Conservation (phyloP, 2,329 filamentous ascomycete species). For the Cordyceps javanica region DNA sequence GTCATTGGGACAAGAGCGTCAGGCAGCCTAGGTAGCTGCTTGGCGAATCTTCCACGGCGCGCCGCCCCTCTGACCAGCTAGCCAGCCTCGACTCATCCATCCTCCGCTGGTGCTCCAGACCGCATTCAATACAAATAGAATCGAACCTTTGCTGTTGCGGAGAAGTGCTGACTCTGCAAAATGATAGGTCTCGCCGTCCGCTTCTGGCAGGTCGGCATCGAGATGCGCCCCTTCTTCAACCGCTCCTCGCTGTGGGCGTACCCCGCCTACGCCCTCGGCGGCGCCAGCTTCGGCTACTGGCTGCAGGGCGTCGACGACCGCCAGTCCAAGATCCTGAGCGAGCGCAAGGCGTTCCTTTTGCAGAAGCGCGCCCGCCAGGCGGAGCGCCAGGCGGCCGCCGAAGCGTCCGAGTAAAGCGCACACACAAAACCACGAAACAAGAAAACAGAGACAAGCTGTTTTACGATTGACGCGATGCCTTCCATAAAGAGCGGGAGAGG, state of each 20-base stretch:
- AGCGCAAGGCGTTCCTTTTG: slow-evolving; percentile 73
- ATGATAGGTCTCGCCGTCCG: slow-evolving; percentile 78
- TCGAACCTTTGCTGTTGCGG: background rate
- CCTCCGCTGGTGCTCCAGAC: no score
- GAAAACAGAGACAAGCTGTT: no score
- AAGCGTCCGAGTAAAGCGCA: slow-evolving; percentile 15
- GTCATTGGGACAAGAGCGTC: no score
- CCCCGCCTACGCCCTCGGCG: slow-evolving; percentile 78
- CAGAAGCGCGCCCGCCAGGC: slow-evolving; percentile 77
- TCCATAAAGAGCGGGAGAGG: background rate
- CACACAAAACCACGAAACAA: background rate
- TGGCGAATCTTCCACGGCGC: no score
- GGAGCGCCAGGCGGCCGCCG: slow-evolving; percentile 30
- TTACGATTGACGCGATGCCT: slow-evolving; percentile 7
- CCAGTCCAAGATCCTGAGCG: slow-evolving; percentile 69
- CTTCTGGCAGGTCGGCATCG: slow-evolving; percentile 95
- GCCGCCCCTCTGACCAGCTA: no score
- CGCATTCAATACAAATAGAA: no score
- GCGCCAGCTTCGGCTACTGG: slow-evolving; percentile 95
- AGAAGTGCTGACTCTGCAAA: background rate
- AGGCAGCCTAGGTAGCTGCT: background rate
- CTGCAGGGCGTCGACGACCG: slow-evolving; percentile 81
- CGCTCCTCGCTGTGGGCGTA: slow-evolving; percentile 82
- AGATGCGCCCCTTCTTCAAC: slow-evolving; percentile 94
- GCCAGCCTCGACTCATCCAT: no score